Evolutionary conservation across 768 basidiomycete genomes (phyloP).

Genomic region (Boletus coccyginus): DNA sequence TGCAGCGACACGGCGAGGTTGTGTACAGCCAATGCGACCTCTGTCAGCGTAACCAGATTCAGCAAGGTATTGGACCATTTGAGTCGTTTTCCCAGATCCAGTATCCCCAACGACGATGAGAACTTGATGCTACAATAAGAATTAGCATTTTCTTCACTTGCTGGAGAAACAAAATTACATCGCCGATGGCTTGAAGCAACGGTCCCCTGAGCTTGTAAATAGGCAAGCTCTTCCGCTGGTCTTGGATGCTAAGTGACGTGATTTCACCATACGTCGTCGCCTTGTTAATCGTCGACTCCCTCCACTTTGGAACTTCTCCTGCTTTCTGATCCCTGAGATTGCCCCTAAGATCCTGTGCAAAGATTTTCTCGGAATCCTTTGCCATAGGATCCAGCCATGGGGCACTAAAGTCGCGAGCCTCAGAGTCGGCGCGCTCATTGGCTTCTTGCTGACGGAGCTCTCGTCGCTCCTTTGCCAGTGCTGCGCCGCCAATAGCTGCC

Average conservation of each 20-base stretch:
- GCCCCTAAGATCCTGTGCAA: conserved; percentile 90
- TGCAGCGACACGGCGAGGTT: conserved; percentile 98
- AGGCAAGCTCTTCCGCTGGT: conserved; percentile 87
- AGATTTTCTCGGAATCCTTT: conserved; percentile 77
- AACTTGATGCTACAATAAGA: conserved; percentile 60
- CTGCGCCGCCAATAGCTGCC: conserved; percentile 90
- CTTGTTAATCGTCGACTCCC: conserved; percentile 89
- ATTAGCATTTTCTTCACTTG: conserved; percentile 15
- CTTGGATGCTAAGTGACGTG: conserved; percentile 85
- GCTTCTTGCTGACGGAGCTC: conserved; percentile 93
- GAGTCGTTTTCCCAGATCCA: conserved; percentile 98
- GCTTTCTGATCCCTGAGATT: conserved; percentile 81
- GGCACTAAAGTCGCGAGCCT: conserved; percentile 90
- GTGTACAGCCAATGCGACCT: conserved; percentile 94
- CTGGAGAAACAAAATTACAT: conserved; percentile 49
- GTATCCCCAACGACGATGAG: conserved; percentile 99
- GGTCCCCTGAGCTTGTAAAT: conserved; percentile 94
- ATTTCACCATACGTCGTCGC: conserved; percentile 95
- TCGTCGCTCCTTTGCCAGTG: conserved; percentile 91
- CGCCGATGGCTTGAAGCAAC: conserved; percentile 83
- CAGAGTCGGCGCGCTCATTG: conserved; percentile 91
- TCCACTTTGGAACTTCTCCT: conserved; percentile 85
- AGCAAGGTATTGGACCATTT: conserved; percentile 98
- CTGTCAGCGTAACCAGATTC: conserved; percentile 90
- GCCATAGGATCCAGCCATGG: conserved; percentile 99